Percentiles rank a stretch among this genome's conserved stretches.
These are phyloP conservation scores for Apiospora malaysiana DNA, from an alignment of 2,329 filamentous ascomycete species.

Conservation along the genomic window DNA sequence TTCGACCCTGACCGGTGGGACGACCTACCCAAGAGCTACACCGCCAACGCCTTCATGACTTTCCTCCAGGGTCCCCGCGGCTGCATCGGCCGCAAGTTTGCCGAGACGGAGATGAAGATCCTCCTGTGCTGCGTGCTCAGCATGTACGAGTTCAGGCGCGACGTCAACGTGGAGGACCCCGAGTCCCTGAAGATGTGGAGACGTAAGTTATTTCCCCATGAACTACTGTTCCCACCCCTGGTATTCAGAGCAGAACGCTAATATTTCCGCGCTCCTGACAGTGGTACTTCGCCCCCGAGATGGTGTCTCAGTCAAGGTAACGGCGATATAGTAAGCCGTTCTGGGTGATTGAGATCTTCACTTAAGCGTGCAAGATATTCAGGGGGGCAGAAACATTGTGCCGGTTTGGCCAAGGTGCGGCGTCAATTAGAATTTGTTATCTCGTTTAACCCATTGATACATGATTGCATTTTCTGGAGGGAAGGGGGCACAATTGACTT, in stretches of 20 bases:
- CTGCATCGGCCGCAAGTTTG: slow-evolving; percentile 40
- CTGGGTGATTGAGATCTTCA: neutral
- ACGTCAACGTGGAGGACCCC: slow-evolving; percentile 44
- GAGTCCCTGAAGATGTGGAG: slow-evolving; percentile 56
- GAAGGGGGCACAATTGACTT: neutral
- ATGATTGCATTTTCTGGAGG: neutral
- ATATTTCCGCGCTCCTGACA: neutral
- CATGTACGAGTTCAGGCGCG: slow-evolving; percentile 42
- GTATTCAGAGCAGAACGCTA: neutral
- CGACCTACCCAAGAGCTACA: slow-evolving; percentile 43
- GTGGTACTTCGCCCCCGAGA: slow-evolving; percentile 51
- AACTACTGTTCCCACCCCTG: neutral
- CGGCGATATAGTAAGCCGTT: slow-evolving; percentile 29
- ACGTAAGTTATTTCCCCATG: slow-evolving; percentile 8
- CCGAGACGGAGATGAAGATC: slow-evolving; percentile 42
- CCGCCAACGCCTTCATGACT: slow-evolving; percentile 42
- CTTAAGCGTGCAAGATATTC: neutral
- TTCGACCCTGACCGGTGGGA: slow-evolving; percentile 52
- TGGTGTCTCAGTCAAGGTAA: slow-evolving; percentile 47
- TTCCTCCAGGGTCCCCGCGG: slow-evolving; percentile 40
- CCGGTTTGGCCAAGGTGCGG: neutral
- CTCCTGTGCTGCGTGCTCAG: slow-evolving; percentile 40
- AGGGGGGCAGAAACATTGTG: neutral
- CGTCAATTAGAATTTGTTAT: neutral
- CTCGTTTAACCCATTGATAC: neutral